These are phyloP conservation scores for Wickerhamiella shivajii DNA, from an alignment of 805 yeast species.

Conservation along the genomic window DNA sequence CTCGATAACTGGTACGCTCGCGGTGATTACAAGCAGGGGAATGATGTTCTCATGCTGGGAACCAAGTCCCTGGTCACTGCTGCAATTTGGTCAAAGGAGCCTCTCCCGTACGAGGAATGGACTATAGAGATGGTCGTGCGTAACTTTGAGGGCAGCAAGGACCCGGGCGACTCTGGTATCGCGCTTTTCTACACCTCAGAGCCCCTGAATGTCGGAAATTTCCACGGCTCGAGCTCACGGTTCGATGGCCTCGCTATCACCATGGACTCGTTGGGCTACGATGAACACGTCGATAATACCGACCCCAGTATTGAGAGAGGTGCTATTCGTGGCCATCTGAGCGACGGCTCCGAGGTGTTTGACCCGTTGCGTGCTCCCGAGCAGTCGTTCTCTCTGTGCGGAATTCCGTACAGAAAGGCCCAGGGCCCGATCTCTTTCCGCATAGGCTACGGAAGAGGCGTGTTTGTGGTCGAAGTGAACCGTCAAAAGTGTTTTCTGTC, in stretches of 20 bases:
- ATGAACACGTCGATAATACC: slow-evolving; percentile 10
- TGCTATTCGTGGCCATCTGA: slow-evolving; percentile 27
- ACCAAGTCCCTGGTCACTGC: slow-evolving; percentile 15
- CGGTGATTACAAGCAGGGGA: slow-evolving; percentile 13
- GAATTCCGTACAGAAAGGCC: slow-evolving; percentile 25
- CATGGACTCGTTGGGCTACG: slow-evolving; percentile 24
- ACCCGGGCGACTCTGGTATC: slow-evolving; percentile 24
- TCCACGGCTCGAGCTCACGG: slow-evolving; percentile 25
- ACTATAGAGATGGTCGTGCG: slow-evolving; percentile 21
- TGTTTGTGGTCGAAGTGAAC: slow-evolving; percentile 26
- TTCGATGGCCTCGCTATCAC: slow-evolving; percentile 31
- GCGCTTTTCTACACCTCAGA: slow-evolving; percentile 26
- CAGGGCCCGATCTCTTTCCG: slow-evolving; percentile 19
- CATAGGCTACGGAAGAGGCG: slow-evolving; percentile 22
- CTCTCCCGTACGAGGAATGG: slow-evolving; percentile 24
- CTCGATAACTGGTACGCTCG: slow-evolving; percentile 8
- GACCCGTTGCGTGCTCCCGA: slow-evolving; percentile 16
- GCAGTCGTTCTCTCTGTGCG: slow-evolving; percentile 26
- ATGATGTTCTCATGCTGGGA: slow-evolving; percentile 13
- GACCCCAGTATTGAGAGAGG: slow-evolving; percentile 17
- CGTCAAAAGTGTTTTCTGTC: slow-evolving; percentile 26
- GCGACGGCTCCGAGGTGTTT: slow-evolving; percentile 25
- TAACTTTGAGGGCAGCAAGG: slow-evolving; percentile 22
- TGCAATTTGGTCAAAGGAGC: slow-evolving; percentile 23
- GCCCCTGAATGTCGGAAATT: slow-evolving; percentile 21